phyloP scores from a whole-genome alignment of 2,329 filamentous ascomycete species.

The Trichoderma sp. region DNA sequence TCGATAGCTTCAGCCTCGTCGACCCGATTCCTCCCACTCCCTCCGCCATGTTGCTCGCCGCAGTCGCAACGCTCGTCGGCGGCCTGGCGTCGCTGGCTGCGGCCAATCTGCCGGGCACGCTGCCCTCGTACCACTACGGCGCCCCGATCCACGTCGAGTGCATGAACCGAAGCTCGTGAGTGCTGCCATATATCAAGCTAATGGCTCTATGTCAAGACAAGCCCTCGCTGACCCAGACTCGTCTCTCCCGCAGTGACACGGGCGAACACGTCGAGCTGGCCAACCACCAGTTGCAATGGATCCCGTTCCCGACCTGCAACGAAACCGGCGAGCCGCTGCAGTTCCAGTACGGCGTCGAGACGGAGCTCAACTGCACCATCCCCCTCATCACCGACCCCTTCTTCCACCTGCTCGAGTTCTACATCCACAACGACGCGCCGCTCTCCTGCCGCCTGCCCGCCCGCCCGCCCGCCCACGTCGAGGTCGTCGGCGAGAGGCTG shows the following conservation, averaged over 20 bases:
- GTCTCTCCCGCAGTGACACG: constrained; percentile 63
- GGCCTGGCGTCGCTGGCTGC: constrained; percentile 36
- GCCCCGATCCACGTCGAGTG: constrained; percentile 70
- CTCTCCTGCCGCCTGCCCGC: constrained; percentile 87
- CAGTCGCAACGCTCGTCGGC: constrained; percentile 30
- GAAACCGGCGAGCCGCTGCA: constrained; percentile 83
- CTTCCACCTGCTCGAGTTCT: constrained; percentile 93
- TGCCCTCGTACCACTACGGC: constrained; percentile 67
- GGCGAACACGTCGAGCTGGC: constrained; percentile 86
- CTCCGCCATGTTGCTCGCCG: constrained; percentile 1
- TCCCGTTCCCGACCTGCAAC: constrained; percentile 87
- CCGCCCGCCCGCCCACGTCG: constrained; percentile 63
- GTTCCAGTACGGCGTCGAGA: constrained; percentile 81
- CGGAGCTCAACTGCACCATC: constrained; percentile 82
- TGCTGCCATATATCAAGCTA: constrained; percentile 29
- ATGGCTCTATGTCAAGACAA: too few species aligned
- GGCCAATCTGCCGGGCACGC: constrained; percentile 45
- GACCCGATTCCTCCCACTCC: neutral
- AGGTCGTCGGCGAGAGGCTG: constrained; percentile 55
- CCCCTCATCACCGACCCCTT: constrained; percentile 74
- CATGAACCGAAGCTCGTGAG: constrained; percentile 73
- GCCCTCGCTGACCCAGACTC: neutral
- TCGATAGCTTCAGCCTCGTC: neutral
- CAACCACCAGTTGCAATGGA: constrained; percentile 83
- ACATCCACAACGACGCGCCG: constrained; percentile 94